These are phyloP conservation scores for Euphorbia tirucalli DNA, from an alignment of 345 rosid species.

Conservation along the genomic window DNA sequence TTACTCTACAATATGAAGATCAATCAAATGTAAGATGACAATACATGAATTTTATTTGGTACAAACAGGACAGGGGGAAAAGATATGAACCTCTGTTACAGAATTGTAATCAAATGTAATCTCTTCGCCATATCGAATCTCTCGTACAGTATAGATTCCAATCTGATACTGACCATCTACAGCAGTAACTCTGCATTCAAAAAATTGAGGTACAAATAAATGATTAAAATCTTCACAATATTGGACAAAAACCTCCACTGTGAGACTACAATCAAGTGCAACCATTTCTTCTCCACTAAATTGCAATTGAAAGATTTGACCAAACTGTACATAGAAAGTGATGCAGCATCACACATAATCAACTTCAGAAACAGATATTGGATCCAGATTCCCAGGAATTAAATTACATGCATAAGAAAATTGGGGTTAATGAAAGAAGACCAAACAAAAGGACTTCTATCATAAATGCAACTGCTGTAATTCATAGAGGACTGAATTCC, in stretches of 20 bases:
- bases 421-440: neutral
- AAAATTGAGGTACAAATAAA: neutral
- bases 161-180: conserved; percentile 98
- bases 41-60: neutral
- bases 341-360: neutral
- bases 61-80: conserved; percentile 11
- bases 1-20: conserved; percentile 68
- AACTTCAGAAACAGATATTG: neutral
- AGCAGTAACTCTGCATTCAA: conserved; percentile 82
- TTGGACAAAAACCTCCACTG: neutral
- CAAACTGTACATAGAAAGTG: neutral
- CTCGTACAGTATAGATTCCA: conserved; percentile 82
- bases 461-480: neutral
- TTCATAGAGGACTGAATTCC: neutral
- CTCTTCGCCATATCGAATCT: conserved; percentile 89
- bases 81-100: conserved; percentile 81
- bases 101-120: conserved; percentile 98
- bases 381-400: neutral
- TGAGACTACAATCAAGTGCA: neutral
- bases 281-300: neutral
- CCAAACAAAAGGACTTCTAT: neutral
- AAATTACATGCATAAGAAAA: neutral
- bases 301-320: neutral
- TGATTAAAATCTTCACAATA: neutral
- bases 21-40: conserved; percentile 19